Conservation (phyloP, 257 asterid species). For the Solanum virginianum region DNA sequence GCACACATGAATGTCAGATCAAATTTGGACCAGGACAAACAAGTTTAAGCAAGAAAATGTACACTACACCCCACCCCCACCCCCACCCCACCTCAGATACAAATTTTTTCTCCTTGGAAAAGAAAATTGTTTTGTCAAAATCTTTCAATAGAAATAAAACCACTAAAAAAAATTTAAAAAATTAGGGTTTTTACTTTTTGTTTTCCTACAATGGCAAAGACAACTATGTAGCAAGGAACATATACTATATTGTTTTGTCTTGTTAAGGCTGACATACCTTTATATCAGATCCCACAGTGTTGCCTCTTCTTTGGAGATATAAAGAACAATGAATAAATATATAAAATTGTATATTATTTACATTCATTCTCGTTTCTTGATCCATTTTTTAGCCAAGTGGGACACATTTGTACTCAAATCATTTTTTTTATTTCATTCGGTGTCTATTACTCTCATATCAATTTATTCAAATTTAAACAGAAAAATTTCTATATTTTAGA, state of each 20-base stretch:
- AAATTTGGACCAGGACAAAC: not conserved
- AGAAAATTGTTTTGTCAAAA: not conserved
- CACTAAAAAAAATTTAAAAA: not conserved
- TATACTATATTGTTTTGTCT: conserved; percentile 9
- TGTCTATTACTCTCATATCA: not conserved
- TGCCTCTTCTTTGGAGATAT: conserved; percentile 4
- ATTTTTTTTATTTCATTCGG: not conserved
- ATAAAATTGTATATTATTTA: not conserved
- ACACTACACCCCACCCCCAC: not conserved
- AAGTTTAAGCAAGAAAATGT: not conserved
- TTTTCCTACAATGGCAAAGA: not conserved
- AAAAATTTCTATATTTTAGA: not conserved
- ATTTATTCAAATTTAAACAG: not conserved
- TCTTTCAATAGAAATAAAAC: not conserved
- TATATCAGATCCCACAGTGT: conserved; percentile 6
- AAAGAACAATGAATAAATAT: not conserved
- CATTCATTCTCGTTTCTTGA: not conserved
- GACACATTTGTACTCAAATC: not conserved
- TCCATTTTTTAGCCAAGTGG: not conserved
- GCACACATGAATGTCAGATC: not conserved
- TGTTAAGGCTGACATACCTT: conserved; percentile 11
- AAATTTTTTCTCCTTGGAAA: conserved; percentile 10
- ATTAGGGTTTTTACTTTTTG: conserved; percentile 5
- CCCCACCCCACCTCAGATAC: not conserved
- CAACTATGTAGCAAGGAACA: conserved; percentile 1